These are phyloP conservation scores for Brettanomyces naardenensis DNA, from an alignment of 805 yeast species.

Conservation along the genomic window DNA sequence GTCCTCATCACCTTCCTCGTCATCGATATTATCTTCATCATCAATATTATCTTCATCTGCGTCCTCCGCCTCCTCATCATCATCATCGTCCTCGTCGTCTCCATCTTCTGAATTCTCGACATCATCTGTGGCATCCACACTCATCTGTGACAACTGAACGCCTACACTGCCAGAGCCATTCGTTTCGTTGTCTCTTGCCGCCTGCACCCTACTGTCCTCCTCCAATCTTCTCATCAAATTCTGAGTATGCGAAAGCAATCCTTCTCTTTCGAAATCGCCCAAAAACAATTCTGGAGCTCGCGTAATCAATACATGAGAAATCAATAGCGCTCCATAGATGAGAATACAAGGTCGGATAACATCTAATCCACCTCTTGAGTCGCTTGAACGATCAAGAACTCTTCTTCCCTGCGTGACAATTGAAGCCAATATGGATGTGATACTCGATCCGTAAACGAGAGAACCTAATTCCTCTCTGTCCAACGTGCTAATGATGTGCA, in stretches of 20 bases:
- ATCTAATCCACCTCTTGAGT: constrained; percentile 8
- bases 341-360: constrained; percentile 30
- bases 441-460: constrained; percentile 27
- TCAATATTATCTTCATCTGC: constrained; percentile 1
- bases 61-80: constrained; percentile 1
- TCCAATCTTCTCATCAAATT: constrained; percentile 23
- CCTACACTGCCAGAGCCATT: constrained; percentile 1
- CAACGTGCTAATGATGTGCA: constrained; percentile 41
- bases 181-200: background rate
- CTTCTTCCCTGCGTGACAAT: constrained; percentile 47
- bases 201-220: constrained; percentile 8
- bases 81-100: constrained; percentile 9
- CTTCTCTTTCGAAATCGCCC: constrained; percentile 58
- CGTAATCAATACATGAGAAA: constrained; percentile 36
- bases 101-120: constrained; percentile 24
- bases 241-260: constrained; percentile 48
- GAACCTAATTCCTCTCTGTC: constrained; percentile 23
- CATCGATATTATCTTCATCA: constrained; percentile 3
- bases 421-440: constrained; percentile 49
- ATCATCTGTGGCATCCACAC: constrained; percentile 18
- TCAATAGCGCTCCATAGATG: constrained; percentile 42
- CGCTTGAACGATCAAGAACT: constrained; percentile 11
- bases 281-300: constrained; percentile 38
- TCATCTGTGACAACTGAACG: constrained; percentile 2
- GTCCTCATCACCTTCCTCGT: constrained; percentile 11